Evolutionary conservation across 768 basidiomycete genomes (phyloP), one percentile per base, ranked within the genome.

Genomic region (Leccinum subgranulosum): DNA sequence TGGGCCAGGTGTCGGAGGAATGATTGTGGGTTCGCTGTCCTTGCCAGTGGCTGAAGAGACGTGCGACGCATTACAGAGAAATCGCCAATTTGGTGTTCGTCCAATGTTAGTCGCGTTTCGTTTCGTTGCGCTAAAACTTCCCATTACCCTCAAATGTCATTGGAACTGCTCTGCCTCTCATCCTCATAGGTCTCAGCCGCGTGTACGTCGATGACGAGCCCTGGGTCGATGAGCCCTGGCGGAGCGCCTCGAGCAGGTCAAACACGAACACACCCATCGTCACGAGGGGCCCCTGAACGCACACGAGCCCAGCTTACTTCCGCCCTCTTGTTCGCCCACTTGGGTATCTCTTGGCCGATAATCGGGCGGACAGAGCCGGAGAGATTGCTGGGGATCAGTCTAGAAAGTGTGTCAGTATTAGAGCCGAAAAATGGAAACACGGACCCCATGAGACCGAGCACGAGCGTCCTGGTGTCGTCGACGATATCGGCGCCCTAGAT

Each of bases 401-500:
- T 90, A 23, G 29, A 15, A 17, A 1, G 7, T 1, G 8, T 23
- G 10, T 55, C 47, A 49, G 7, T 19, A 52, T 17, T n/a, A 7
- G 12, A 5, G 12, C 9, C 11, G 21, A 27, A 12, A 17, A 1
- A 31, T 3, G n/a, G 49, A 14, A 17, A 48, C 12, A 41, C 83
- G 34, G 48, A 90, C 90, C 92, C 78, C 94, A 98, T 97, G 54
- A 98, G 82, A 28, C 96, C 96, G 29, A 99, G 84, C 6, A 98
- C 94, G 54, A 99, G 79, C 5, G 95, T 98, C 75, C 87, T 90
- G 52, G 78, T 79, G 17, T 87, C 93, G 67, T 99, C 96, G 57
- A 95, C 93, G 62, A 99, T 95, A 73, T 98, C 95, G 1, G 95
- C 87, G 12, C 97, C 97, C 70, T 98, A 95, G 60, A 98, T 98